These are phyloP conservation scores for Naganishia onofrii DNA, from an alignment of 768 basidiomycete genomes.

Conservation along the genomic window DNA sequence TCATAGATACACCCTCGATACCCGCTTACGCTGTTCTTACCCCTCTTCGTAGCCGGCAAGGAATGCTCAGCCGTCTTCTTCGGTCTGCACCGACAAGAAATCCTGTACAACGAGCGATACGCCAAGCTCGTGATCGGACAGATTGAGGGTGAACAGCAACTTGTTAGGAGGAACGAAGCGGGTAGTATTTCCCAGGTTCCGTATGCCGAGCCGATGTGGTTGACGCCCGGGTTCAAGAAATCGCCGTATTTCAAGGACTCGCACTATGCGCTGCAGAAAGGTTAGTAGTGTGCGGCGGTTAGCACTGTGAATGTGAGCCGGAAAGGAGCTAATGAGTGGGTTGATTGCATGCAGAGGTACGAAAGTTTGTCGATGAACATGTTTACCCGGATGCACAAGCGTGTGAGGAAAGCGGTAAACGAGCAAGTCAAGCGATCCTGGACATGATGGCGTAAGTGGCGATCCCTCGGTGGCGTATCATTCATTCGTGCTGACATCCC, in stretches of 20 bases:
- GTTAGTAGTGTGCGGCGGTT: slow-evolving; percentile 29
- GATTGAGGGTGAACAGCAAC: slow-evolving; percentile 63
- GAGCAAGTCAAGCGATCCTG: slow-evolving; percentile 70
- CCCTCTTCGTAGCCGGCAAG: slow-evolving; percentile 63
- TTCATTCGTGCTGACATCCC: background rate
- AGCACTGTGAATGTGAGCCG: background rate
- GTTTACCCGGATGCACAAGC: slow-evolving; percentile 70
- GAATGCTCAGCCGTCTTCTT: slow-evolving; percentile 87
- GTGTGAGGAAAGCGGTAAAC: slow-evolving; percentile 86
- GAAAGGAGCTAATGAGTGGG: slow-evolving; percentile 17
- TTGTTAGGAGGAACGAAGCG: slow-evolving; percentile 57
- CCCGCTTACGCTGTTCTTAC: slow-evolving; percentile 17
- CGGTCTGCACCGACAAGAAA: slow-evolving; percentile 80
- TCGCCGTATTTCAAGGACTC: slow-evolving; percentile 72
- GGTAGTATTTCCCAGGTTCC: slow-evolving; percentile 73
- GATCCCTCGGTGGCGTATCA: background rate
- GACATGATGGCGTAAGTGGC: slow-evolving; percentile 74
- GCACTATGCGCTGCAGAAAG: slow-evolving; percentile 52
- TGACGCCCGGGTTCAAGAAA: slow-evolving; percentile 66
- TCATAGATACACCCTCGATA: no score
- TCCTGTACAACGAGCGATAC: slow-evolving; percentile 68
- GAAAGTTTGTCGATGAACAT: slow-evolving; percentile 67
- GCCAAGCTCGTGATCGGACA: slow-evolving; percentile 68
- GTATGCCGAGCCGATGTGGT: slow-evolving; percentile 85
- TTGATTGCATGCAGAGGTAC: slow-evolving; percentile 32